These are phyloP conservation scores for Vigna trinervia DNA, from an alignment of 306 rosid genomes.

Conservation along the genomic window DNA sequence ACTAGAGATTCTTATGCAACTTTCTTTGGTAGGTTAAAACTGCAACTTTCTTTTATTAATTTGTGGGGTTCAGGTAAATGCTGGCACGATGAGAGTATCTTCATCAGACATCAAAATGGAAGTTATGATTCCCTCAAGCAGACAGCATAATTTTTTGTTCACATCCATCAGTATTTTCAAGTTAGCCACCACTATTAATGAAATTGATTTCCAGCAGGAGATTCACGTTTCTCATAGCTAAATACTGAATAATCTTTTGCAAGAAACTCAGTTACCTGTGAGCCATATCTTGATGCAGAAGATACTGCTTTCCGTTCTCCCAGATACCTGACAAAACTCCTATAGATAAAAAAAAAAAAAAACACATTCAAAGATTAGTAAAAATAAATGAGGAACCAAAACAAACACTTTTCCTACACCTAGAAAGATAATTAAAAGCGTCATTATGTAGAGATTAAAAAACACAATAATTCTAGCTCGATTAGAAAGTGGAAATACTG, in stretches of 20 bases:
- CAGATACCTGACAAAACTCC: slow-evolving; percentile 86
- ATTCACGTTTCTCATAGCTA: slow-evolving; percentile 21
- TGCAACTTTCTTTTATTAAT: background rate
- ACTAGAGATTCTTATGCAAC: slow-evolving; percentile 13
- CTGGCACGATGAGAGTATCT: background rate
- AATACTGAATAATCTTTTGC: slow-evolving; percentile 7
- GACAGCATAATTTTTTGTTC: background rate
- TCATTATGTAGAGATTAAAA: slow-evolving; percentile 1
- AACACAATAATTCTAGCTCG: slow-evolving; percentile 8
- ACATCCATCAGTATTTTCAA: slow-evolving; percentile 2
- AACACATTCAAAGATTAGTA: slow-evolving; percentile 25
- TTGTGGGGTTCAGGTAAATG: slow-evolving; percentile 1
- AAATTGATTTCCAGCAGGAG: slow-evolving; percentile 30
- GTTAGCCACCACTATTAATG: background rate
- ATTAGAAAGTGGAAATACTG: background rate
- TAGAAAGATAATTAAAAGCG: slow-evolving; percentile 43
- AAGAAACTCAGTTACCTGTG: slow-evolving; percentile 65
- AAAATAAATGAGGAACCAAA: slow-evolving; percentile 23
- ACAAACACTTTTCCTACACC: slow-evolving; percentile 35
- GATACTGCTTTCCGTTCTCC: slow-evolving; percentile 76
- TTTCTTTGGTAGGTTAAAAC: background rate
- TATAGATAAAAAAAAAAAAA: slow-evolving; percentile 27
- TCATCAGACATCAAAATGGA: slow-evolving; percentile 17
- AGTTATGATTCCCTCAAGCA: background rate
- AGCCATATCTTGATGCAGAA: slow-evolving; percentile 73